These are phyloP conservation scores for Nigrospora oryzae DNA, from an alignment of 2,329 filamentous ascomycete genomes.

Conservation along the genomic window DNA sequence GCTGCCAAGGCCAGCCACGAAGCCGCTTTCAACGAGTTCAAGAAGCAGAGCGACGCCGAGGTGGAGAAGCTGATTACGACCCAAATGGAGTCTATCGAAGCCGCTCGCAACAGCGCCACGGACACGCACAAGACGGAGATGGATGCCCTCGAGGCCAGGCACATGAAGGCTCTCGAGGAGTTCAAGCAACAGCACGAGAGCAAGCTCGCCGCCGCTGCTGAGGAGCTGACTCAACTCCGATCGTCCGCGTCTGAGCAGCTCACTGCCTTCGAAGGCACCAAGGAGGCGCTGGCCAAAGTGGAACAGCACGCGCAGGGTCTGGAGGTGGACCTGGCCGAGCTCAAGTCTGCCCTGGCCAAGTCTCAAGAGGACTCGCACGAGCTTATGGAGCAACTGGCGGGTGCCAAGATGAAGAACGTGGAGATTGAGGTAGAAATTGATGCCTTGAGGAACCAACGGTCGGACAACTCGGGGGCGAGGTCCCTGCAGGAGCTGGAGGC, in stretches of 20 bases:
- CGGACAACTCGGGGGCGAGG: conserved; percentile 47
- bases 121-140: conserved; percentile 16
- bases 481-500: conserved; percentile 34
- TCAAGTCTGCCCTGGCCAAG: conserved; percentile 30
- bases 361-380: conserved; percentile 38
- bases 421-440: conserved; percentile 54
- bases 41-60: conserved; percentile 33
- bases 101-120: conserved; percentile 30
- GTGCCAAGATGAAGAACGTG: conserved; percentile 52
- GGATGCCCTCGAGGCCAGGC: conserved; percentile 31
- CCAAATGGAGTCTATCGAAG: conserved; percentile 35
- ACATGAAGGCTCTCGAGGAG: conserved; percentile 39
- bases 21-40: conserved; percentile 26
- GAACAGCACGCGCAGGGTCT: conserved; percentile 17
- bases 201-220: conserved; percentile 17
- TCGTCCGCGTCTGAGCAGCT: conserved; percentile 20
- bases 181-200: conserved; percentile 26
- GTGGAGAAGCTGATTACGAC: conserved; percentile 34
- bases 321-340: conserved; percentile 24
- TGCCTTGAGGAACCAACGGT: conserved; percentile 44
- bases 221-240: conserved; percentile 21
- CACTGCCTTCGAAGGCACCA: conserved; percentile 23
- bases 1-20: conserved; percentile 24
- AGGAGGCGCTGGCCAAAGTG: conserved; percentile 20
- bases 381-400: conserved; percentile 44